Base-by-base conservation (phyloP, 2,329 filamentous ascomycete genomes). In the Fusarium sp. region DNA sequence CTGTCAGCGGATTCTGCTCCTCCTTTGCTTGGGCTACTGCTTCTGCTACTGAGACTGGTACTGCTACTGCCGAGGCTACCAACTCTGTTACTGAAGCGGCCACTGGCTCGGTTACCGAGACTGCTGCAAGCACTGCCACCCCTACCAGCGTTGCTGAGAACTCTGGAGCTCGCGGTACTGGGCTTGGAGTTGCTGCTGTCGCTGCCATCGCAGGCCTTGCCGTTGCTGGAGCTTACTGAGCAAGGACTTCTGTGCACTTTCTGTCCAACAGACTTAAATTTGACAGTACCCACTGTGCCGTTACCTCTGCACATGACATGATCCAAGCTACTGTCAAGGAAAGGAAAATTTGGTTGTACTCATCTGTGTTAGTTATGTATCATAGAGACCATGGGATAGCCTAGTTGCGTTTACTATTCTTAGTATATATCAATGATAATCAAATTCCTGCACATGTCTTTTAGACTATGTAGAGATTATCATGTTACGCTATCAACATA, bases 321-420 rank as follows among this genome's bases (percentile, higher is more conserved):
- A 8, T 5, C 2, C 32, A 1, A 34, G 8, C 32, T 34, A 34
- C 32, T 34, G 8, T 34, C 5, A 10, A 34, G 32, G 32, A 6
- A 3, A 6, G 4, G 32, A 34, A 10, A 18, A 6, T 18, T 0
- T 4, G 1, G 2, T 18, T 38, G 9, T n/a, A 18, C 16, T n/a
- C 3, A 3, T n/a, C 32, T 11, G 16, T 38, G 32, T 2, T 38
- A 0, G 32, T n/a, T 38, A 7, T 18, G 18, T 34, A 34, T 18
- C 32, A 18, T 1, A 34, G 1, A 0, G 32, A 34, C 8, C 8
- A 34, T 18, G 15, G 8, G 16, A 15, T 8, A 18, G 32, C 8
- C 15, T 18, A 34, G 1, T 18, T 34, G 8, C 15, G 5, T 10
- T 34, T 34, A 38, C 16, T 38, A 18, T 38, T 38, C 32, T n/a